These are phyloP conservation scores for Mortierella sp. DNA, from an alignment of 371 early-diverging fungal species.

Conservation along the genomic window DNA sequence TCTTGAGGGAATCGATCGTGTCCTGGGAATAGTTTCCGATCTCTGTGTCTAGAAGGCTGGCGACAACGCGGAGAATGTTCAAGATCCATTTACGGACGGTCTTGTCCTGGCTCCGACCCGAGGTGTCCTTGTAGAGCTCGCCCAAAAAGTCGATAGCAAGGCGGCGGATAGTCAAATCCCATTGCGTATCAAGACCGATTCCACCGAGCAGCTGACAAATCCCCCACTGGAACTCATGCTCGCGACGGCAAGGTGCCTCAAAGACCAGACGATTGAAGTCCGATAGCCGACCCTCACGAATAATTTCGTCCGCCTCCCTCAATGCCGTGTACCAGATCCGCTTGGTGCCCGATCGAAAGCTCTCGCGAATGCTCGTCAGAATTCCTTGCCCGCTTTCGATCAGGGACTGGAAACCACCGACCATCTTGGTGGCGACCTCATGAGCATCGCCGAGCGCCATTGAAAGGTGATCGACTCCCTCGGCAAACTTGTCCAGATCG, in stretches of 20 bases:
- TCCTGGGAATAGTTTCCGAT: too few relatives aligned
- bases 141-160: constrained; percentile 2
- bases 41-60: too few relatives aligned
- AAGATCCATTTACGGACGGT: too few relatives aligned
- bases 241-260: constrained; percentile 1
- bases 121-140: not conserved
- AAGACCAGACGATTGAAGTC: not conserved
- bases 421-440: too few relatives aligned
- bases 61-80: too few relatives aligned
- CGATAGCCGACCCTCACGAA: constrained; percentile 1
- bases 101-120: too few relatives aligned
- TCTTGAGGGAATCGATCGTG: too few relatives aligned
- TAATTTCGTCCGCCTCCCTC: not conserved
- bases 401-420: too few relatives aligned
- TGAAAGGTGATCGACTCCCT: not conserved
- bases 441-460: not conserved
- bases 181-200: not conserved
- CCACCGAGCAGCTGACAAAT: constrained; percentile 9
- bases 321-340: constrained; percentile 17
- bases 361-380: too few relatives aligned
- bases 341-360: too few relatives aligned
- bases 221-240: constrained; percentile 13
- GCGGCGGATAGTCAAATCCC: not conserved
- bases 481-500: not conserved
- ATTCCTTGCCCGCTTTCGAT: too few relatives aligned